Evolutionary conservation across 208 protist species (phyloP).

Genomic region (Crithidia mellificae): DNA sequence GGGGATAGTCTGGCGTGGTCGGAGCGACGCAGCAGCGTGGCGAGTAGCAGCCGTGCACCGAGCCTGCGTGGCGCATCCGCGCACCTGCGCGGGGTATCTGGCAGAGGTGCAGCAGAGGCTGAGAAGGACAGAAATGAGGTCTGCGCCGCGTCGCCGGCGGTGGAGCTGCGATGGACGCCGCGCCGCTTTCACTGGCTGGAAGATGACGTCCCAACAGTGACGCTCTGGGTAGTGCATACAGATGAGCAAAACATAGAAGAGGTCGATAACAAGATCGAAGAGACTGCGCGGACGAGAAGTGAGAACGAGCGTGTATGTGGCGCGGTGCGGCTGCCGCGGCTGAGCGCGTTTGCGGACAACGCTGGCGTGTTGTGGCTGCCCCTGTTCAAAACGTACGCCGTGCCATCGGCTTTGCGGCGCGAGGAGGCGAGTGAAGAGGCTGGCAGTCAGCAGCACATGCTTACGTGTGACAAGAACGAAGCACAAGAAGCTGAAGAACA

Average conservation of each 20-base stretch:
- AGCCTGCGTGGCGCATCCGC: too few relatives aligned
- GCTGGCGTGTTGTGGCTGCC: constrained; percentile 37
- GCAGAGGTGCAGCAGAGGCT: too few relatives aligned
- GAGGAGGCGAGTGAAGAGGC: too few relatives aligned
- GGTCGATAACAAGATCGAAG: too few relatives aligned
- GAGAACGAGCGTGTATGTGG: constrained; percentile 19
- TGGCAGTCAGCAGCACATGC: too few relatives aligned
- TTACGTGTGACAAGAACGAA: too few relatives aligned
- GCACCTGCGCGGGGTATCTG: too few relatives aligned
- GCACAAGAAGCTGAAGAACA: too few relatives aligned
- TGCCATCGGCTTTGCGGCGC: too few relatives aligned
- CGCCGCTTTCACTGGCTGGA: constrained; percentile 26
- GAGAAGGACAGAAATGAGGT: not conserved
- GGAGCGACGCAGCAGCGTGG: not conserved
- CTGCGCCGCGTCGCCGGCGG: not conserved
- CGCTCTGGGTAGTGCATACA: constrained; percentile 20
- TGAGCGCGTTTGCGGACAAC: constrained; percentile 18
- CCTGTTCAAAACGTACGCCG: constrained; percentile 12
- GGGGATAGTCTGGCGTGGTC: not conserved
- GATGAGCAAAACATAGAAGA: not conserved
- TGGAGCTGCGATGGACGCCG: constrained; percentile 28
- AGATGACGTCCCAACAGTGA: constrained; percentile 6
- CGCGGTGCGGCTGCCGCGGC: constrained; percentile 13
- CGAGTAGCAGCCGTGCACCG: constrained; percentile 1
- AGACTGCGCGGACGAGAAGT: too few relatives aligned